These are phyloP conservation scores for Neurospora africana DNA, from an alignment of 495 filamentous ascomycete species.

Conservation along the genomic window DNA sequence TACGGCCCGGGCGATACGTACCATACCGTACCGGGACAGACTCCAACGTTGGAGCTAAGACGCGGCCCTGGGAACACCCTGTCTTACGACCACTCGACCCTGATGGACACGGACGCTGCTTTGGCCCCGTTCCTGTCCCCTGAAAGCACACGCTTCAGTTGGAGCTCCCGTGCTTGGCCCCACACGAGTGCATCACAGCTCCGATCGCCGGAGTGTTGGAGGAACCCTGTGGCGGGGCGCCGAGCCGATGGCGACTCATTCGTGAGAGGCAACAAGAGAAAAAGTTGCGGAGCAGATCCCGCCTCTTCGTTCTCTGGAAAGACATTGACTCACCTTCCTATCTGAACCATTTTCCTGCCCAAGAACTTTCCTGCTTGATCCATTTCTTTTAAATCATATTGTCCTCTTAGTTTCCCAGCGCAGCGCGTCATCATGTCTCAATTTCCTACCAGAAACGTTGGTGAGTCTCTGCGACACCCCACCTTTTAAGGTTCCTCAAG, in stretches of 20 bases:
- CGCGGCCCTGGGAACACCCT: not conserved
- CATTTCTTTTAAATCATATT: not conserved
- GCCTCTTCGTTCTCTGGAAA: not conserved
- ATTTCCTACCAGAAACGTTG: conserved; percentile 43
- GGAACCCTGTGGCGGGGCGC: not conserved
- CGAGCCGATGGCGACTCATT: not conserved
- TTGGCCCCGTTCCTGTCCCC: not conserved
- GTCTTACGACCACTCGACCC: not conserved
- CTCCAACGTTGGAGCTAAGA: not conserved
- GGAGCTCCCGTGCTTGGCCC: not conserved
- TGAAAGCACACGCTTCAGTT: not conserved
- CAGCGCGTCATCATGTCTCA: conserved; percentile 23
- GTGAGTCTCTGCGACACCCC: conserved; percentile 20
- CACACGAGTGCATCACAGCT: not conserved
- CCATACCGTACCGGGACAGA: not conserved
- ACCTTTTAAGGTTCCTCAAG: not conserved
- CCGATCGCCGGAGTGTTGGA: not conserved
- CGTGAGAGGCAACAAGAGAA: not conserved
- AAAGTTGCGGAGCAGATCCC: not conserved
- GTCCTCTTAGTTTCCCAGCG: not conserved
- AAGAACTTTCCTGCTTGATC: not conserved
- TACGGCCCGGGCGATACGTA: not conserved
- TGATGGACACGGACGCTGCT: not conserved
- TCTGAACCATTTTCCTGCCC: not conserved
- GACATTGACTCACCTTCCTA: not conserved